A percentile compares a stretch with the other conserved stretches of the same genome.
Conservation (phyloP, 2,329 filamentous ascomycete genomes). For the Trichoderma breve region DNA sequence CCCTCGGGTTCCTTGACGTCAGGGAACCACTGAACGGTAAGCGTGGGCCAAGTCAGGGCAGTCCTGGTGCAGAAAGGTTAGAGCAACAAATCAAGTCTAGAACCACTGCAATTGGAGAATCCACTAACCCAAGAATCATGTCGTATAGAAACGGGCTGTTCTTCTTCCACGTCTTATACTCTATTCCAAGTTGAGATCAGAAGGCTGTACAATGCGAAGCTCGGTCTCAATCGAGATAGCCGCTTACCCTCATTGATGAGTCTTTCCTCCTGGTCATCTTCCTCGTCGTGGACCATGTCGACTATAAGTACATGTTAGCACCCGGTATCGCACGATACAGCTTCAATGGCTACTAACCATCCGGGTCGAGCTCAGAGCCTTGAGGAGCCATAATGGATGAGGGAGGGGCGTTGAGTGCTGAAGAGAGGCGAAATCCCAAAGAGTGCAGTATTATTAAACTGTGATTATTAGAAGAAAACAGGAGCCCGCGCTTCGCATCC, state of each 20-base stretch:
- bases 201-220: not conserved
- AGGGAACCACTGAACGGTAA: constrained; percentile 97
- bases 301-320: constrained; percentile 27
- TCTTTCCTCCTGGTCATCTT: constrained; percentile 74
- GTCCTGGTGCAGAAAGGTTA: constrained; percentile 51
- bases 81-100: not conserved
- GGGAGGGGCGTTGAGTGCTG: not conserved
- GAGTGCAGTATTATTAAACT: not conserved
- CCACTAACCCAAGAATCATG: constrained; percentile 75
- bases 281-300: constrained; percentile 59
- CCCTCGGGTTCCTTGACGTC: constrained; percentile 86
- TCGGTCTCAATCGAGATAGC: not conserved
- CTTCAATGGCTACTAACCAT: constrained; percentile 31
- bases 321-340: not conserved
- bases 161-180: constrained; percentile 99
- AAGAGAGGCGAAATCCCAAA: not conserved
- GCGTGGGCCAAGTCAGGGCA: constrained; percentile 93
- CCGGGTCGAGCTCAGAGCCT: constrained; percentile 36
- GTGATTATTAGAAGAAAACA: not conserved
- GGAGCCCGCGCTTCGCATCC: not conserved
- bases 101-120: not conserved
- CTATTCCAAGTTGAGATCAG: constrained; percentile 43
- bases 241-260: constrained; percentile 82
- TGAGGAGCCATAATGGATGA: constrained; percentile 37
- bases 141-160: constrained; percentile 98